Percentiles rank a stretch among this genome's conserved stretches.
These are phyloP conservation scores for Talaromyces proteolyticus DNA, from an alignment of 495 filamentous ascomycete genomes.

Conservation along the genomic window DNA sequence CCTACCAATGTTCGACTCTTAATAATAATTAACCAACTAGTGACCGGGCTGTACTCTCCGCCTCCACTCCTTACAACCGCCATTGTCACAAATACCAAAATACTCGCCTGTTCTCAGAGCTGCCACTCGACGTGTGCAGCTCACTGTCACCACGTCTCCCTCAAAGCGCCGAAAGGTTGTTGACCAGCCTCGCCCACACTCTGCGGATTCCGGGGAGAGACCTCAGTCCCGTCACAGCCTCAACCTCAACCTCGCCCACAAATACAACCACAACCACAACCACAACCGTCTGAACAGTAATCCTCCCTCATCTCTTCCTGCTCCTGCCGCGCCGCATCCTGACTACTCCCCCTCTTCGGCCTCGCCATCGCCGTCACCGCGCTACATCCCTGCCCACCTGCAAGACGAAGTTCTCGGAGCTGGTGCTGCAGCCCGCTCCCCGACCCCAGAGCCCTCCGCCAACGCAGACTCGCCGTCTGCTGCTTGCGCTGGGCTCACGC, in stretches of 20 bases:
- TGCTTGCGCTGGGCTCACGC: constrained; percentile 65
- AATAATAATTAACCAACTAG: too few species aligned
- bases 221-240: constrained; percentile 33
- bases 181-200: constrained; percentile 38
- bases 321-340: constrained; percentile 8
- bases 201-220: constrained; percentile 27
- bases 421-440: constrained; percentile 33
- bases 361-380: constrained; percentile 37
- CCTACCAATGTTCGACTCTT: too few species aligned
- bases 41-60: too few species aligned
- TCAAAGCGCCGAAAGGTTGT: constrained; percentile 85
- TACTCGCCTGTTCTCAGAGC: constrained; percentile 41
- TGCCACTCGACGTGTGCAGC: constrained; percentile 55
- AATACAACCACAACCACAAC: neutral
- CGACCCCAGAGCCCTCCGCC: constrained; percentile 45
- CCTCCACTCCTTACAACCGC: neutral
- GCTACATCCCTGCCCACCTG: constrained; percentile 55
- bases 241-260: constrained; percentile 5
- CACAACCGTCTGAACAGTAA: constrained; percentile 1
- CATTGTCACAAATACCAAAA: too few species aligned
- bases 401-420: constrained; percentile 52
- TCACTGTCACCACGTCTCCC: constrained; percentile 82
- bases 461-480: constrained; percentile 62
- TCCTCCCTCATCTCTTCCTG: too few species aligned
- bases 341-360: constrained; percentile 28